These are phyloP conservation scores for Aureobasidium sp. DNA, from an alignment of 2,329 filamentous ascomycete species.

Conservation along the genomic window DNA sequence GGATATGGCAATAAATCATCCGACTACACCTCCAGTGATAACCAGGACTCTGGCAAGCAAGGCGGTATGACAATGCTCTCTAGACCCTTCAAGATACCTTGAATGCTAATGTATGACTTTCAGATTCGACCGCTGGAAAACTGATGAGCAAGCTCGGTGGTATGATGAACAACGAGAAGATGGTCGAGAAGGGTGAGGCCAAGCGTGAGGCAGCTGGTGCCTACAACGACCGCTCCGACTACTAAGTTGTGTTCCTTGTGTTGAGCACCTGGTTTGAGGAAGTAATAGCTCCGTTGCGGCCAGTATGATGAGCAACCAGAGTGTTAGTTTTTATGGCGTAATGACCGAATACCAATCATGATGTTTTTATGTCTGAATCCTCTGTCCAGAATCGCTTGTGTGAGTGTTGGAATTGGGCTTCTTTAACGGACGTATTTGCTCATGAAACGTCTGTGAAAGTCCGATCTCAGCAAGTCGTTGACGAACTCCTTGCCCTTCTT, in stretches of 20 bases:
- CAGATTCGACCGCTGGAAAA: constrained; percentile 45
- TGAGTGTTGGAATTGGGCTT: not conserved
- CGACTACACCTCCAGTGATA: not conserved
- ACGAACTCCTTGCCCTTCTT: constrained; percentile 79
- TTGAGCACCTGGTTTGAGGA: not conserved
- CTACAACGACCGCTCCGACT: not conserved
- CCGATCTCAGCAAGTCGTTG: constrained; percentile 86
- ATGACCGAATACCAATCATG: not conserved
- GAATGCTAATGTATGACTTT: not conserved
- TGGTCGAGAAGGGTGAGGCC: constrained; percentile 41
- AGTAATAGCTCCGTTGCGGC: not conserved
- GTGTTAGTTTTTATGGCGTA: constrained; percentile 2
- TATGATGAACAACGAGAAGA: constrained; percentile 38
- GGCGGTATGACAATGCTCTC: not conserved
- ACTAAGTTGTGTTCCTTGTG: not conserved
- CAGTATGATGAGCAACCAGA: not conserved
- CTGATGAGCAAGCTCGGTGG: constrained; percentile 40
- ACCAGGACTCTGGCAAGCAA: not conserved
- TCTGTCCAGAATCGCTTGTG: not conserved
- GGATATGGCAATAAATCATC: constrained; percentile 30
- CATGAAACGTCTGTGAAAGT: constrained; percentile 99
- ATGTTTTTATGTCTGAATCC: not conserved
- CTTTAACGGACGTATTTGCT: constrained; percentile 30
- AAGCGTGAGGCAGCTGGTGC: constrained; percentile 36
- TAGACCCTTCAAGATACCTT: not conserved